Evolutionary conservation across 2,329 filamentous ascomycete species (phyloP).

Genomic region (Trichoderma oligosporum): DNA sequence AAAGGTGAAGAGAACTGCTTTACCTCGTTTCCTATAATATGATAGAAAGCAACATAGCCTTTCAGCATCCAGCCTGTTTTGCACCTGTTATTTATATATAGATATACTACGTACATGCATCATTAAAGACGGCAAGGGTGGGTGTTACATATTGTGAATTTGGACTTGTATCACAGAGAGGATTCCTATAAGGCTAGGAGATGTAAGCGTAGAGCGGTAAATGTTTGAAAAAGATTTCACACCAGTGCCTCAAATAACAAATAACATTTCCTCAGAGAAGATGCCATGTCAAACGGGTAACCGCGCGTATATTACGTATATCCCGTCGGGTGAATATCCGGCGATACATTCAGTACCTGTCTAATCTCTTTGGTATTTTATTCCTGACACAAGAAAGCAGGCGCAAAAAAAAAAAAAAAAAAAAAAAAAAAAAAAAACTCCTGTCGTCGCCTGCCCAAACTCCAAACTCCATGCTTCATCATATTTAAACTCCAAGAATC

Average conservation of each 20-base stretch:
- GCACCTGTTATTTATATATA: too few relatives aligned
- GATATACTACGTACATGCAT: background rate
- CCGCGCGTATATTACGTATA: background rate
- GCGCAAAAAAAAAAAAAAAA: background rate
- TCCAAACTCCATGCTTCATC: constrained; percentile 13
- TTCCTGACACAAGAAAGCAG: too few relatives aligned
- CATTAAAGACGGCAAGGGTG: background rate
- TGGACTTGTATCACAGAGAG: background rate
- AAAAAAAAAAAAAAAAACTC: background rate
- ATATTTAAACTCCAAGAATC: background rate
- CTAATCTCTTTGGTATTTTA: background rate
- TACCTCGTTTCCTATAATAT: too few relatives aligned
- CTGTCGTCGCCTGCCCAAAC: background rate
- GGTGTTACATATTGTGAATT: background rate
- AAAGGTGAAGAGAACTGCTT: too few relatives aligned
- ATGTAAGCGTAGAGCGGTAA: too few relatives aligned
- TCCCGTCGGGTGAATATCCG: background rate
- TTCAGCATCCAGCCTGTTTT: too few relatives aligned
- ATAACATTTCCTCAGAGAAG: too few relatives aligned
- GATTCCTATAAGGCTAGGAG: background rate
- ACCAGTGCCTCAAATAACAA: too few relatives aligned
- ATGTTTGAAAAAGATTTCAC: too few relatives aligned
- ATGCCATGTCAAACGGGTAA: background rate
- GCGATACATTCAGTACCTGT: background rate
- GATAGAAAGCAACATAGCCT: background rate